phyloP scores from a whole-genome alignment of 2,329 filamentous ascomycete genomes.

The Fusarium agapanthi region DNA sequence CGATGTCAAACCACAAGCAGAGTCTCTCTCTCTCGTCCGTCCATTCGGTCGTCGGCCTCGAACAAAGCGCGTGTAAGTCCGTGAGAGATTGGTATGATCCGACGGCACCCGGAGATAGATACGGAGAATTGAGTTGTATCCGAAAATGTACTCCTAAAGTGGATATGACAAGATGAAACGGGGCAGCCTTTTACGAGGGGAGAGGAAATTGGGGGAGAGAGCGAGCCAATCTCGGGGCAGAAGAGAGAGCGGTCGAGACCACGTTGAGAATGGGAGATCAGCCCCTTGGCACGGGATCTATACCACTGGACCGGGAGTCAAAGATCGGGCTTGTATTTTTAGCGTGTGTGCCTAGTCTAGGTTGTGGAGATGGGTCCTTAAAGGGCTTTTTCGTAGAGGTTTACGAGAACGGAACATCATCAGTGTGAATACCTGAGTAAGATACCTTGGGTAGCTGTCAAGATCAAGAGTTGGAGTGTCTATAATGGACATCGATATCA shows the following conservation, averaged over 20 bases:
- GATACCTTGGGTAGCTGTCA: neutral
- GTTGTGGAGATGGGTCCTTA: constrained; percentile 7
- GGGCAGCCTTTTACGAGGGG: neutral
- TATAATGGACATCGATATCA: neutral
- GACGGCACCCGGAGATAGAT: constrained; percentile 9
- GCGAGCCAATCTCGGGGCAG: neutral
- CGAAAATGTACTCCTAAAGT: constrained; percentile 4
- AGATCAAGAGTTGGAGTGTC: neutral
- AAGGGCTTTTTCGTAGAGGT: neutral
- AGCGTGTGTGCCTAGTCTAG: neutral
- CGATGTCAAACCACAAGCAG: neutral
- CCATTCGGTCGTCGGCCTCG: constrained; percentile 10
- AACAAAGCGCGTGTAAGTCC: neutral
- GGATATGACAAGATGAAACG: neutral
- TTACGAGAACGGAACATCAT: neutral
- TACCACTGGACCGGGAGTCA: constrained; percentile 2
- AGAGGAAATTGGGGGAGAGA: neutral
- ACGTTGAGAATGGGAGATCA: neutral
- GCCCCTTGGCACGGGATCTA: constrained; percentile 15
- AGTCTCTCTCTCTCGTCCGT: neutral
- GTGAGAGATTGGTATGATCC: neutral
- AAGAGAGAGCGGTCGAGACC: constrained; percentile 17
- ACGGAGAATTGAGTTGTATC: constrained; percentile 12
- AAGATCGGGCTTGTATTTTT: constrained; percentile 10
- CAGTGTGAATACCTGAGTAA: neutral